phyloP scores from a whole-genome alignment of 1,139 yeast genomes.

The Yamadazyma epiphylla region DNA sequence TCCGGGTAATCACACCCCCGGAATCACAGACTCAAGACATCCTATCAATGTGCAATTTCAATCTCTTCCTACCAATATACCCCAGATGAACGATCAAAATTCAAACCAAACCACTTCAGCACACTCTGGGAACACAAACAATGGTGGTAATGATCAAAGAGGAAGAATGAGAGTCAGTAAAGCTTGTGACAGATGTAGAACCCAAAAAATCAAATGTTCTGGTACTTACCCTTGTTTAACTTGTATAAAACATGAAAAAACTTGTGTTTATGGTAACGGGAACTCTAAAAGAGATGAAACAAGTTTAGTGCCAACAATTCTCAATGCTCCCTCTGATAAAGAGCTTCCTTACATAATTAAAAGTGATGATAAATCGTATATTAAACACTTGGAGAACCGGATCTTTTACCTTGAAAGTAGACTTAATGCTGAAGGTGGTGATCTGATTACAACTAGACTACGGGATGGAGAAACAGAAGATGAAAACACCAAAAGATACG shows the following conservation, averaged over 20 bases:
- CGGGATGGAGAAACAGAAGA: conserved; percentile 13
- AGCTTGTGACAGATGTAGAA: conserved; percentile 61
- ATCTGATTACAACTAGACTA: conserved; percentile 2
- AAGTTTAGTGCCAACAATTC: conserved; percentile 7
- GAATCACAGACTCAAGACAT: too few relatives aligned
- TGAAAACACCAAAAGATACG: conserved; percentile 13
- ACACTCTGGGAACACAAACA: too few relatives aligned
- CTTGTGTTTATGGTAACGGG: conserved; percentile 27
- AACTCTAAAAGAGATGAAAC: conserved; percentile 2
- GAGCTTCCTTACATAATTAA: conserved; percentile 11
- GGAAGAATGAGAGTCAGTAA: conserved; percentile 45
- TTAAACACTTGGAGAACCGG: conserved; percentile 35
- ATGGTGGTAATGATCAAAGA: conserved; percentile 3
- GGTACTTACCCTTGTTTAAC: conserved; percentile 54
- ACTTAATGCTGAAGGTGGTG: conserved; percentile 18
- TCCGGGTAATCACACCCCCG: too few relatives aligned
- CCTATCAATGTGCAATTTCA: too few relatives aligned
- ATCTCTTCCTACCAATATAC: too few relatives aligned
- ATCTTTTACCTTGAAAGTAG: conserved; percentile 38
- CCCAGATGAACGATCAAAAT: too few relatives aligned
- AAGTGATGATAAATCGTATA: conserved; percentile 16
- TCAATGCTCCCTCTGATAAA: conserved; percentile 8
- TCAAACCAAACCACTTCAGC: too few relatives aligned
- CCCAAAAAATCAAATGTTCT: conserved; percentile 60
- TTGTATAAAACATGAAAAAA: conserved; percentile 42